Conservation (phyloP, 1,284 basidiomycete genomes). For the Mrakiaceae sp. region DNA sequence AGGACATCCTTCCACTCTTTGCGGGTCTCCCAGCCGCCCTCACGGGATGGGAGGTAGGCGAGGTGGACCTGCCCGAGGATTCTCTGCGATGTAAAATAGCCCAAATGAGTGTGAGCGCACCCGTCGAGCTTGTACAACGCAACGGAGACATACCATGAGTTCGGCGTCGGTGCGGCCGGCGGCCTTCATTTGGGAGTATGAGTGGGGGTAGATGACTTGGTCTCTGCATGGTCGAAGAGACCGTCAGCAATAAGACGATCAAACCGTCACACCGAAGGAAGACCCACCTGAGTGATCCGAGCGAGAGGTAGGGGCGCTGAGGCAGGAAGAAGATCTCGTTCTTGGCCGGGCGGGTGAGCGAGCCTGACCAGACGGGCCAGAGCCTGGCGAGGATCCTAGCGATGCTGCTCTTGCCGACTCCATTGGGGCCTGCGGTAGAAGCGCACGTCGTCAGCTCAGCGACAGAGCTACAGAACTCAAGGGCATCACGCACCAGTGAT, state of each 20-base stretch:
- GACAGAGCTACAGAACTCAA: not conserved
- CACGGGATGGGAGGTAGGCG: slow-evolving; percentile 71
- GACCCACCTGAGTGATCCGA: slow-evolving; percentile 32
- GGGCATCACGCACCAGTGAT: slow-evolving; percentile 14
- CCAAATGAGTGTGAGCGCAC: not conserved
- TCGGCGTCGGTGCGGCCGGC: slow-evolving; percentile 55
- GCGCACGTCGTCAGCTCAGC: not conserved
- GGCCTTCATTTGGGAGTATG: slow-evolving; percentile 61
- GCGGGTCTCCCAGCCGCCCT: slow-evolving; percentile 77
- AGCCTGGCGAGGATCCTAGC: slow-evolving; percentile 81
- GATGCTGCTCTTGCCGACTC: slow-evolving; percentile 87
- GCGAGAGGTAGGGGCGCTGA: slow-evolving; percentile 49
- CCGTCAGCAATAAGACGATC: too few relatives aligned
- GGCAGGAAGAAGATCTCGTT: slow-evolving; percentile 74
- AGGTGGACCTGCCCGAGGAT: slow-evolving; percentile 73
- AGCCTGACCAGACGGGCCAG: slow-evolving; percentile 51
- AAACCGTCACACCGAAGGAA: too few relatives aligned
- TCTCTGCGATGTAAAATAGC: slow-evolving; percentile 22
- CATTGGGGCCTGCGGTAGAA: slow-evolving; percentile 39
- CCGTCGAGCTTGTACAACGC: not conserved
- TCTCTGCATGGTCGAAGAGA: not conserved
- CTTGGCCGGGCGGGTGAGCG: slow-evolving; percentile 39
- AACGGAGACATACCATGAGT: slow-evolving; percentile 36
- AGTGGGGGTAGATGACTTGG: slow-evolving; percentile 67
- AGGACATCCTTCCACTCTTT: slow-evolving; percentile 60